These are phyloP conservation scores for Dactylella cylindrospora DNA, from an alignment of 2,329 filamentous ascomycete genomes.

Conservation along the genomic window DNA sequence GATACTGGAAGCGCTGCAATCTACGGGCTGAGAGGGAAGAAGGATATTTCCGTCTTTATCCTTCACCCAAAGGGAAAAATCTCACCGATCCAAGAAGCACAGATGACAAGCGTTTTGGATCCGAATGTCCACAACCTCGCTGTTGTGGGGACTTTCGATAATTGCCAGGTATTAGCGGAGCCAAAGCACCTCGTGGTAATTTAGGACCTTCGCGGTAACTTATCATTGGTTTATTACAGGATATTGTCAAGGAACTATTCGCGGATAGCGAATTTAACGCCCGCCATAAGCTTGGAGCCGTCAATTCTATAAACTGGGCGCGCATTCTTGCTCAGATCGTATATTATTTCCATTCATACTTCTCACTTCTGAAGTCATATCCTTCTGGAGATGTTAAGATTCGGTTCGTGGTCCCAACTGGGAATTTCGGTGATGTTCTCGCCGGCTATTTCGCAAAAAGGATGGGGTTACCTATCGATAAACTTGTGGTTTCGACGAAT, in stretches of 20 bases:
- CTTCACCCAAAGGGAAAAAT: constrained; percentile 88
- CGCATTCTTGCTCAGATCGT: constrained; percentile 94
- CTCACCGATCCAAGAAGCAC: constrained; percentile 87
- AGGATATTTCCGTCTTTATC: constrained; percentile 95
- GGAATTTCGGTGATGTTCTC: constrained; percentile 95
- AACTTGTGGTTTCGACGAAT: constrained; percentile 90
- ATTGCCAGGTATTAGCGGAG: constrained; percentile 72
- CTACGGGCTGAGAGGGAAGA: constrained; percentile 90
- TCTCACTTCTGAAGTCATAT: constrained; percentile 68
- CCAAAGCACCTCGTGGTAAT: constrained; percentile 45
- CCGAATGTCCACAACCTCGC: constrained; percentile 89
- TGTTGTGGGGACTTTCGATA: constrained; percentile 88
- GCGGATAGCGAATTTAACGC: constrained; percentile 80
- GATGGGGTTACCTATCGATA: constrained; percentile 86
- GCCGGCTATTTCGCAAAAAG: constrained; percentile 87
- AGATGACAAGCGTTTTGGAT: constrained; percentile 94
- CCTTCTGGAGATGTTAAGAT: constrained; percentile 62
- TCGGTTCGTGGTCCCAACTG: constrained; percentile 86
- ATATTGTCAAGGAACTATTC: constrained; percentile 92
- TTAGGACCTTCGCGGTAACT: constrained; percentile 7
- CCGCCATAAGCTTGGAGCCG: constrained; percentile 79
- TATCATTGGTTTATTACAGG: constrained; percentile 55
- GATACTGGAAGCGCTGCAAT: constrained; percentile 94
- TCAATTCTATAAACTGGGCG: constrained; percentile 97
- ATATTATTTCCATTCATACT: constrained; percentile 96